These are phyloP conservation scores for Capsicum pubescens DNA, from an alignment of 257 asterid genomes.

Conservation along the genomic window DNA sequence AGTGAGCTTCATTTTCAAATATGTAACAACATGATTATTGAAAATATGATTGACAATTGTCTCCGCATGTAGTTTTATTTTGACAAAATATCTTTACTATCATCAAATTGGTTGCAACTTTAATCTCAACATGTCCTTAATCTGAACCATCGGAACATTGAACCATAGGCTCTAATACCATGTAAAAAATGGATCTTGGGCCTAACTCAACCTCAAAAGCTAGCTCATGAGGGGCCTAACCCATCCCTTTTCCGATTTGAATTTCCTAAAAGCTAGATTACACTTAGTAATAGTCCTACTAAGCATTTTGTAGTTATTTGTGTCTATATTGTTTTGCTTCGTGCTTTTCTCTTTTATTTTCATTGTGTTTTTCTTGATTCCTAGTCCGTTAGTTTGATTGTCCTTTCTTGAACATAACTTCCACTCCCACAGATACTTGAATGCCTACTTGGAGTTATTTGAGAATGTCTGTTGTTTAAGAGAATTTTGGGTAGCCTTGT, in stretches of 20 bases:
- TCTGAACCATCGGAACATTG: too few species aligned
- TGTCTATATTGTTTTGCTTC: not conserved
- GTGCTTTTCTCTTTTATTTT: constrained; percentile 10
- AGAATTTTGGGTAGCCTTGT: not conserved
- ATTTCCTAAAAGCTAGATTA: not conserved
- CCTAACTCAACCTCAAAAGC: too few species aligned
- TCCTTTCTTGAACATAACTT: not conserved
- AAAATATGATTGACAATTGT: too few species aligned
- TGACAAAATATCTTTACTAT: too few species aligned
- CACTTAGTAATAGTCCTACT: not conserved
- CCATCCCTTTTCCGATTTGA: not conserved
- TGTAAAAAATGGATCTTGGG: too few species aligned
- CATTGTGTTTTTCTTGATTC: not conserved
- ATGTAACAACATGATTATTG: too few species aligned
- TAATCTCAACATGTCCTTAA: too few species aligned
- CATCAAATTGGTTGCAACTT: too few species aligned
- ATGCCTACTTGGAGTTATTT: constrained; percentile 1
- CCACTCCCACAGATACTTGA: not conserved
- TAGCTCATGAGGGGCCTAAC: too few species aligned
- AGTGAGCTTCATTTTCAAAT: too few species aligned
- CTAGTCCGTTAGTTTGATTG: not conserved
- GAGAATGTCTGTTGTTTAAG: not conserved
- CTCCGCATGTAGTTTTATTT: too few species aligned
- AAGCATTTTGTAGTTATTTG: not conserved
- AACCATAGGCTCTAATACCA: too few species aligned